Conservation (phyloP, 2,329 filamentous ascomycete species). For the Penicillium concentricum region DNA sequence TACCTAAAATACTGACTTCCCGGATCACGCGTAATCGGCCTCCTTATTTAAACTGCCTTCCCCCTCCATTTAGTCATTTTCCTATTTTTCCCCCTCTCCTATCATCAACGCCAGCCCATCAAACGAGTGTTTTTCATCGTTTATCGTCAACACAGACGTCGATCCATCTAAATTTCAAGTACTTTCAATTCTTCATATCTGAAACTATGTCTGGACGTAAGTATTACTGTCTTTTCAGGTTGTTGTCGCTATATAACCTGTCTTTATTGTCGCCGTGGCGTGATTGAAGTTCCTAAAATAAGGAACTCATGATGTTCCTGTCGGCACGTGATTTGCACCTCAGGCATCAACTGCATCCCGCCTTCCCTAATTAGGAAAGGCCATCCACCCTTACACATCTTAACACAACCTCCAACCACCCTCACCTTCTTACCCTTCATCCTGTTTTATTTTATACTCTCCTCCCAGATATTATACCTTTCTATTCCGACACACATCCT, state of each 20-base stretch:
- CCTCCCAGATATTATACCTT: not conserved
- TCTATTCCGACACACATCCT: not conserved
- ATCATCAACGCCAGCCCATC: conserved; percentile 1
- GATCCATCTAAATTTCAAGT: conserved; percentile 12
- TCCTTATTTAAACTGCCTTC: conserved; percentile 32
- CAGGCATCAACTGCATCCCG: conserved; percentile 12
- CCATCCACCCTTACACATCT: not conserved
- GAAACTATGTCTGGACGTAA: conserved; percentile 45
- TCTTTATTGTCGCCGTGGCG: conserved; percentile 3
- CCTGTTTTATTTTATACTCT: not conserved
- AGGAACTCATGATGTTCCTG: conserved; percentile 19
- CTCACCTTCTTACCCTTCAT: not conserved
- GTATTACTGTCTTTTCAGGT: conserved; percentile 20
- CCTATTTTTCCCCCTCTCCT: conserved; percentile 16
- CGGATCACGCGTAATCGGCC: conserved; percentile 33
- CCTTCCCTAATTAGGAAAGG: conserved; percentile 12
- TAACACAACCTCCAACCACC: conserved; percentile 9
- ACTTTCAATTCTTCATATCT: conserved; percentile 13
- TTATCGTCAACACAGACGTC: not conserved
- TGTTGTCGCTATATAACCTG: not conserved
- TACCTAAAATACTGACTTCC: conserved; percentile 22
- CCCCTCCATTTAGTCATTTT: conserved; percentile 17
- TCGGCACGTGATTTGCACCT: conserved; percentile 28
- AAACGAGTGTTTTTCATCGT: conserved; percentile 21
- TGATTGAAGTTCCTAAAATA: conserved; percentile 1